A percentile compares a stretch with the other conserved stretches of the same genome.
Evolutionary conservation across 805 yeast species (phyloP).

Genomic region (Teunomyces barrocoloradensis): DNA sequence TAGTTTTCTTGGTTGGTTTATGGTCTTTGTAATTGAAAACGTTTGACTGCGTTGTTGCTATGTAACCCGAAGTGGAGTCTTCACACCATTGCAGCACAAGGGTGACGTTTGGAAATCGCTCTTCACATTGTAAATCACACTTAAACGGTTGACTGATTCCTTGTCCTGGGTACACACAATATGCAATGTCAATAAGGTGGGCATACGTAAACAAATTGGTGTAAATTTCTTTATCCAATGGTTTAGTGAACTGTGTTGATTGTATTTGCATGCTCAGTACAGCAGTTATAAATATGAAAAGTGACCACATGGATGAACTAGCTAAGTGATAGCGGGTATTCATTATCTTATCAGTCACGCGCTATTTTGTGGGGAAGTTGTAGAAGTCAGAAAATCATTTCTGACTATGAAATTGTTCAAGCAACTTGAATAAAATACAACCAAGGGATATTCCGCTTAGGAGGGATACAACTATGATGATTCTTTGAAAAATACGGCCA

Average conservation of each 20-base stretch:
- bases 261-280: background rate
- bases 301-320: background rate
- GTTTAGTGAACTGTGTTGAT: background rate
- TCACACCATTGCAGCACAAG: constrained; percentile 42
- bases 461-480: background rate
- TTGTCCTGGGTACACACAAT: constrained; percentile 34
- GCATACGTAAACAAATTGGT: constrained; percentile 36
- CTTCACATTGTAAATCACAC: constrained; percentile 36
- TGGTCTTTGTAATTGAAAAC: constrained; percentile 20
- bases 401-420: background rate
- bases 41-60: constrained; percentile 29
- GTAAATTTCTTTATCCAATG: constrained; percentile 14
- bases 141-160: constrained; percentile 36
- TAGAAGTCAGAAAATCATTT: background rate
- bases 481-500: background rate
- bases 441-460: background rate
- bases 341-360: background rate
- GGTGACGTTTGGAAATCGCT: constrained; percentile 34
- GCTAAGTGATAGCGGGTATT: background rate
- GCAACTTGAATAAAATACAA: background rate
- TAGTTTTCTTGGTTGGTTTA: constrained; percentile 20
- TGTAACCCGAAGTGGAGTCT: constrained; percentile 38
- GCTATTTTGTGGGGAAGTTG: background rate
- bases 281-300: background rate
- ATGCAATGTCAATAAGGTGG: constrained; percentile 42